Percentiles rank a stretch among this genome's conserved stretches.
Evolutionary conservation across 768 basidiomycete species (phyloP).

Genomic region (Hortiboletus campestris): DNA sequence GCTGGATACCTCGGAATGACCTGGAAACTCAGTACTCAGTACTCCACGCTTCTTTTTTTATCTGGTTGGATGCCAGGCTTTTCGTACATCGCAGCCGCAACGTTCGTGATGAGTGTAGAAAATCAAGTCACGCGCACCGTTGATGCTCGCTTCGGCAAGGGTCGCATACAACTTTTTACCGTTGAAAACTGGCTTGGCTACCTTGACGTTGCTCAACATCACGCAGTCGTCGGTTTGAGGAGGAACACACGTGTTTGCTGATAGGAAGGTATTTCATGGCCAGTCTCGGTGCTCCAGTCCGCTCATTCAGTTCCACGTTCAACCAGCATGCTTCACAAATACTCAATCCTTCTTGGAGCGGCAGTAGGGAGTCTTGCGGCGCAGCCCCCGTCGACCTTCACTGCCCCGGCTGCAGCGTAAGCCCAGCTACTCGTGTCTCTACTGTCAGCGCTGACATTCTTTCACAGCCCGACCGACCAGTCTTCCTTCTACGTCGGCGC

Average conservation of each 20-base stretch:
- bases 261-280: constrained; percentile 8
- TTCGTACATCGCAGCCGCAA: too few relatives aligned
- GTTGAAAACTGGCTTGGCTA: not conserved
- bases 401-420: constrained; percentile 31
- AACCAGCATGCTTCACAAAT: constrained; percentile 16
- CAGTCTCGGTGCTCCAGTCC: too few relatives aligned
- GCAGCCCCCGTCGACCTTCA: constrained; percentile 24
- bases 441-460: not conserved
- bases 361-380: constrained; percentile 19
- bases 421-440: not conserved
- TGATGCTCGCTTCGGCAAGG: too few relatives aligned
- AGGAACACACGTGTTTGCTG: constrained; percentile 5
- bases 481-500: constrained; percentile 41
- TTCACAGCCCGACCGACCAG: constrained; percentile 25
- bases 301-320: not conserved
- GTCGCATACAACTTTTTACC: not conserved
- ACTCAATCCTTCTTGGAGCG: constrained; percentile 14
- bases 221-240: too few relatives aligned
- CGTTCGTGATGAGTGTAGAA: too few relatives aligned
- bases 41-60: too few relatives aligned
- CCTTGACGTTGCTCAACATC: not conserved
- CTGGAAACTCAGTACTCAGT: too few relatives aligned
- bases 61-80: too few relatives aligned
- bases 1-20: too few relatives aligned
- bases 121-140: too few relatives aligned